A percentile compares a stretch with the other conserved stretches of the same genome.
Conservation (phyloP, 768 basidiomycete species). For the Rickenella mellea region DNA sequence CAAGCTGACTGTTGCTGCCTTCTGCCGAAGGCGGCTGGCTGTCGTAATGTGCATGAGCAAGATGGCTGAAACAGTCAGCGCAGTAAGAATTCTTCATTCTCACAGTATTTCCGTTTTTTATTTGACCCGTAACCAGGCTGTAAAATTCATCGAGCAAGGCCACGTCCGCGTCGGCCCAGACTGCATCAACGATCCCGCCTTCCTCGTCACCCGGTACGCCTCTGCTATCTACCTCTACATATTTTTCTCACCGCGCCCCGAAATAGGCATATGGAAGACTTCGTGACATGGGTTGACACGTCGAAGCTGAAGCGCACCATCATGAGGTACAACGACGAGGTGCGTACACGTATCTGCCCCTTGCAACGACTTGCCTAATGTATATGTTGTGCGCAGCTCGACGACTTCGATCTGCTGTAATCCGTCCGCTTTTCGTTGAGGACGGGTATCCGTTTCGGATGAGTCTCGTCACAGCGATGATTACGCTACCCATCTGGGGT, state of each 20-base stretch:
- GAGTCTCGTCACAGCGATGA: too few relatives aligned
- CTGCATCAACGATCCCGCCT: slow-evolving; percentile 93
- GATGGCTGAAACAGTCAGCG: slow-evolving; percentile 93
- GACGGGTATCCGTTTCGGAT: too few relatives aligned
- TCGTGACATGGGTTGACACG: slow-evolving; percentile 98
- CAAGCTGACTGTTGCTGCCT: slow-evolving; percentile 91
- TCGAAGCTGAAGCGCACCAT: slow-evolving; percentile 94
- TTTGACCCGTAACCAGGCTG: slow-evolving; percentile 50
- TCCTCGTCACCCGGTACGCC: slow-evolving; percentile 76
- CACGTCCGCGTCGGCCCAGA: slow-evolving; percentile 96
- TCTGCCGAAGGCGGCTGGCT: slow-evolving; percentile 85
- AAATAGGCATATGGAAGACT: slow-evolving; percentile 92
- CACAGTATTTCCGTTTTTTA: slow-evolving; percentile 7
- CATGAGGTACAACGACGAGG: slow-evolving; percentile 95
- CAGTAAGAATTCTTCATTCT: slow-evolving; percentile 44
- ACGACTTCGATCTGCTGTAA: slow-evolving; percentile 87
- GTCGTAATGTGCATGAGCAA: slow-evolving; percentile 88
- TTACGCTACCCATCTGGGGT: too few relatives aligned
- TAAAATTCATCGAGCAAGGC: slow-evolving; percentile 96
- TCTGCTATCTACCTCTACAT: slow-evolving; percentile 1
- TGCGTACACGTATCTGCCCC: slow-evolving; percentile 21
- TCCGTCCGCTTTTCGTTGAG: not conserved
- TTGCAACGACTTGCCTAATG: slow-evolving; percentile 10
- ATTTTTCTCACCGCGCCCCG: slow-evolving; percentile 5
- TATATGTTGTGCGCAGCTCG: slow-evolving; percentile 45